Percentiles rank a stretch among this genome's conserved stretches.
Evolutionary conservation across 805 yeast genomes (phyloP).

Genomic region (Starmerella vitae): DNA sequence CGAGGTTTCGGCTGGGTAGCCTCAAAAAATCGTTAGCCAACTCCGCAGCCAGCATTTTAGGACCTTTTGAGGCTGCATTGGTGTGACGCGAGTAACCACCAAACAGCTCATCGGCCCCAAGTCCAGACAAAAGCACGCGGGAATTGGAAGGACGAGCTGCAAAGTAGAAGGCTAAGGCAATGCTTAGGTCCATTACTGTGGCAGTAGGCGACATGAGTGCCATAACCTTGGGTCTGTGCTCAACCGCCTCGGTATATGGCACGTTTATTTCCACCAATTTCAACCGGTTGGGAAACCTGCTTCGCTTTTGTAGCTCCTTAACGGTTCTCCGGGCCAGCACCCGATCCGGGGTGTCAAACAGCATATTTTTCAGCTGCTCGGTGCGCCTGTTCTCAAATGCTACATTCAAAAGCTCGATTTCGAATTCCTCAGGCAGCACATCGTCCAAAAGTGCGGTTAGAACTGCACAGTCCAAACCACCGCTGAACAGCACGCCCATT

Average conservation of each 20-base stretch:
- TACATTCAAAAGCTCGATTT: slow-evolving; percentile 73
- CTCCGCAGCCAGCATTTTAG: slow-evolving; percentile 42
- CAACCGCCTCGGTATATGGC: slow-evolving; percentile 49
- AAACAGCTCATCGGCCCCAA: slow-evolving; percentile 94
- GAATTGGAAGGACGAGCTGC: slow-evolving; percentile 37
- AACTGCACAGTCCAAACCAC: slow-evolving; percentile 88
- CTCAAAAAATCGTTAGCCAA: slow-evolving; percentile 57
- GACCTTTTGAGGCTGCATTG: slow-evolving; percentile 26
- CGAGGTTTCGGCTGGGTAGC: slow-evolving; percentile 66
- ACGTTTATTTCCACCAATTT: slow-evolving; percentile 60
- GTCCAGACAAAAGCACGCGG: slow-evolving; percentile 71
- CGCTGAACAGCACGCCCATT: slow-evolving; percentile 58
- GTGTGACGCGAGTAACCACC: slow-evolving; percentile 90
- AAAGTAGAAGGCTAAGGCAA: slow-evolving; percentile 89
- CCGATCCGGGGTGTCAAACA: slow-evolving; percentile 71
- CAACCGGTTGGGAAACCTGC: slow-evolving; percentile 27
- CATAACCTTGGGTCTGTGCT: slow-evolving; percentile 39
- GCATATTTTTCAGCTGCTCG: slow-evolving; percentile 28
- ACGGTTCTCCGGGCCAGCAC: slow-evolving; percentile 54
- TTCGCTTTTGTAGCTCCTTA: slow-evolving; percentile 32
- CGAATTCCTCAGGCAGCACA: slow-evolving; percentile 17
- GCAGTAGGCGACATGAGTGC: slow-evolving; percentile 65
- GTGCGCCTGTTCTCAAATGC: slow-evolving; percentile 87
- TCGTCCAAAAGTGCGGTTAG: slow-evolving; percentile 38
- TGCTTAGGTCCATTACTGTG: slow-evolving; percentile 91